Conservation (phyloP, 1,284 basidiomycete genomes). For the Uromyces viciae-fabae region DNA sequence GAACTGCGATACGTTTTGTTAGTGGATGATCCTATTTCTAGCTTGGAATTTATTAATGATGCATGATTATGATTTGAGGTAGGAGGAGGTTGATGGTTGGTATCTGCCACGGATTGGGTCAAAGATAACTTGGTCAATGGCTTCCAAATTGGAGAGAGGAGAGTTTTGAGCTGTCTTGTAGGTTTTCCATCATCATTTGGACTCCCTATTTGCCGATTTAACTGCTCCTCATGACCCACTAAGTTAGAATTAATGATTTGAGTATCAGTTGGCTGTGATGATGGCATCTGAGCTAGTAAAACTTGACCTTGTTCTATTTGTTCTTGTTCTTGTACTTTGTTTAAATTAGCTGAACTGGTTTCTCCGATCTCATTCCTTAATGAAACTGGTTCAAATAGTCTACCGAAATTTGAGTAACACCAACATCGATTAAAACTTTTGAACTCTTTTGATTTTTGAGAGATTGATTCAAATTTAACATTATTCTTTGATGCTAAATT, state of each 20-base stretch:
- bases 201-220: neutral
- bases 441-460: neutral
- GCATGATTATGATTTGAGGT: neutral
- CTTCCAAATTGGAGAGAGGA: conserved; percentile 33
- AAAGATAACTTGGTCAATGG: conserved; percentile 24
- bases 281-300: neutral
- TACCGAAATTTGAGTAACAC: conserved; percentile 31
- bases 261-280: neutral
- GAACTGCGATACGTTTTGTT: conserved; percentile 24
- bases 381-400: conserved; percentile 30
- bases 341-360: neutral
- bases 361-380: neutral
- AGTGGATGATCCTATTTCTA: neutral
- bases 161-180: conserved; percentile 18
- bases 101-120: neutral
- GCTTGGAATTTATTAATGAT: neutral
- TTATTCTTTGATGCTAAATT: neutral
- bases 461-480: conserved; percentile 12
- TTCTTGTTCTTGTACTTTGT: neutral
- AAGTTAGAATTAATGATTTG: neutral
- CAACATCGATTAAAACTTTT: conserved; percentile 18
- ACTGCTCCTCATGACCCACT: neutral
- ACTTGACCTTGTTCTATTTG: too few species aligned
- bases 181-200: neutral
- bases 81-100: neutral